These are phyloP conservation scores for Phylloporus arenicola DNA, from an alignment of 768 basidiomycete genomes.

Conservation along the genomic window DNA sequence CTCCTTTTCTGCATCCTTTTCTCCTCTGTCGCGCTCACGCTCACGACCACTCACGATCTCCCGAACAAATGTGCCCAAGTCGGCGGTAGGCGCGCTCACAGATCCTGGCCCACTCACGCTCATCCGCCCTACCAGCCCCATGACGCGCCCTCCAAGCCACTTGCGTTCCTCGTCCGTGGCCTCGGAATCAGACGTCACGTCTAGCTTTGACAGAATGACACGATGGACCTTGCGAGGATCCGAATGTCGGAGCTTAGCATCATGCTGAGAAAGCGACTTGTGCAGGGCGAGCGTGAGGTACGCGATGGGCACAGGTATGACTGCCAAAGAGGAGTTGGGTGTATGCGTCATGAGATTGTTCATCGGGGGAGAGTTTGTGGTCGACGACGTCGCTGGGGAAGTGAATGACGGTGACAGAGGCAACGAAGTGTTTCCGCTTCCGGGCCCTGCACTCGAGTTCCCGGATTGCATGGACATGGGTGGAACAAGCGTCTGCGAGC, in stretches of 20 bases:
- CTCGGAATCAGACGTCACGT: slow-evolving; percentile 31
- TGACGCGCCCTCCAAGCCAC: slow-evolving; percentile 29
- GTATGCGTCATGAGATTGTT: slow-evolving; percentile 2
- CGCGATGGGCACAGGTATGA: slow-evolving; percentile 1
- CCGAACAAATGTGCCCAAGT: slow-evolving; percentile 49
- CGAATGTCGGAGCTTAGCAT: slow-evolving; percentile 28
- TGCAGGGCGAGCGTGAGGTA: slow-evolving; percentile 26
- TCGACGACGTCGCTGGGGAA: not conserved
- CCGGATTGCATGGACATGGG: slow-evolving; percentile 18
- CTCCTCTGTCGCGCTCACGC: slow-evolving; percentile 25
- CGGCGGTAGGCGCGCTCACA: slow-evolving; percentile 44
- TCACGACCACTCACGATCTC: slow-evolving; percentile 34
- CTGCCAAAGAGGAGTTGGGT: slow-evolving; percentile 10
- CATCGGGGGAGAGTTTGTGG: slow-evolving; percentile 7
- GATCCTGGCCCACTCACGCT: slow-evolving; percentile 37
- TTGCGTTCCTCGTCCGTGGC: slow-evolving; percentile 29
- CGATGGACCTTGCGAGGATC: slow-evolving; percentile 61
- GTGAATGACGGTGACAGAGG: slow-evolving; percentile 9
- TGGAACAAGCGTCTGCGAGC: slow-evolving; percentile 25
- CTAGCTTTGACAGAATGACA: slow-evolving; percentile 56
- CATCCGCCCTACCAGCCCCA: slow-evolving; percentile 36
- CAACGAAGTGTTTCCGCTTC: slow-evolving; percentile 13
- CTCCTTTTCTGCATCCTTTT: slow-evolving; percentile 29
- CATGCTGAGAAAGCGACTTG: slow-evolving; percentile 23
- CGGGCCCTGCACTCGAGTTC: slow-evolving; percentile 10